Evolutionary conservation across 306 rosid species (phyloP), one percentile per base, ranked within the genome.

Genomic region (Casuarina glauca): DNA sequence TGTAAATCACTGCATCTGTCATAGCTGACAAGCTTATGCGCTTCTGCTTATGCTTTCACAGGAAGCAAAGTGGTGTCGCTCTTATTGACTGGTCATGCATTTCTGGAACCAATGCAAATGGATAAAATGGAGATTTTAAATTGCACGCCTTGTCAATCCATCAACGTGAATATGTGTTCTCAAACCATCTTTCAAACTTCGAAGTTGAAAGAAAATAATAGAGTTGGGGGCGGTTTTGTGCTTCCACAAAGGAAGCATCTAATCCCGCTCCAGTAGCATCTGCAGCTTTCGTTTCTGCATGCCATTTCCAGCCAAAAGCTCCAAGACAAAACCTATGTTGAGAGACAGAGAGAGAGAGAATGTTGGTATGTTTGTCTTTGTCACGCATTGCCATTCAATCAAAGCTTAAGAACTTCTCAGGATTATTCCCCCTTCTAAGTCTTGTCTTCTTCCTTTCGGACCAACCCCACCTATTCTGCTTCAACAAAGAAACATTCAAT

Each of bases 271-370:
- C 73, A 72, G 88, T 82, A 84, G 82, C 50, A 87, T 85, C 87
- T 88, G 90, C 96, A 86, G 94, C 92, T 88, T 94, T 89, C 86
- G 19, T 72, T 49, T 79, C 3, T 87, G 94, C 97, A 85, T 88
- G 93, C 92, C 94, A 94, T 87, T 89, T 60, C 77, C 71, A 69
- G 84, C 88, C 97, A 91, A 89, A 80, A 45, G 64, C 93, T 80
- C 84, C 46, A 38, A 55, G 93, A 92, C 97, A 92, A 94, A 87
- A 63, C 60, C 76, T 67, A 79, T 82, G 77, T 81, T 83, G 71
- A 82, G 82, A 82, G 83, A 78, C 72, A 51, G 52, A 53, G 52
- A 82, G 72, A 77, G 79, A 80, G 78, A 84, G 88, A 90, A 86
- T 91, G 96, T 87, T 88, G 87, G 91, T 82, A 78, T 80, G 86